These are phyloP conservation scores for Diutina mesorugosa DNA, from an alignment of 1,139 yeast species.

Conservation along the genomic window DNA sequence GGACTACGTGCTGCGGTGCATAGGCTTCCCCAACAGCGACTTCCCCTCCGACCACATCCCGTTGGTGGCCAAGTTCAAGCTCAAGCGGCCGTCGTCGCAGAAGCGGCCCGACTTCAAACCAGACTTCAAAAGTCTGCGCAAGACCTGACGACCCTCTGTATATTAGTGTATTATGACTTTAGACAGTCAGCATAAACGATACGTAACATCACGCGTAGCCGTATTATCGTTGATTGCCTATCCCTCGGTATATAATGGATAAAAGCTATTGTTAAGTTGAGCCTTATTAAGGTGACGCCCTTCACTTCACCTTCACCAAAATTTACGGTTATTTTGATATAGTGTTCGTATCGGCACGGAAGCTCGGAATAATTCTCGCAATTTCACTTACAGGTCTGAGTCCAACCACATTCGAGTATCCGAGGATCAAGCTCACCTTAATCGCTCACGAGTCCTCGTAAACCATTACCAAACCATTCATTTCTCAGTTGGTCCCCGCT, in stretches of 20 bases:
- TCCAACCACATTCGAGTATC: too few species aligned
- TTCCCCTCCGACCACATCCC: conserved; percentile 95
- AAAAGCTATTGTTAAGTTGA: too few species aligned
- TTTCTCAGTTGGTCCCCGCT: too few species aligned
- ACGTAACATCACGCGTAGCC: background rate
- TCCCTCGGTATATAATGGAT: too few species aligned
- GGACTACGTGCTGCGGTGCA: conserved; percentile 59
- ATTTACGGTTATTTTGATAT: too few species aligned
- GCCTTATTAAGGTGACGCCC: too few species aligned
- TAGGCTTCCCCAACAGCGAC: conserved; percentile 91
- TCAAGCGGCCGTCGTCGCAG: conserved; percentile 33
- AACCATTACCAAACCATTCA: too few species aligned
- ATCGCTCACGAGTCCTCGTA: too few species aligned
- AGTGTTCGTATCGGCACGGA: background rate
- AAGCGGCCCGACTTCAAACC: conserved; percentile 36
- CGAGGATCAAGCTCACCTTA: too few species aligned
- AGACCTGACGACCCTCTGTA: conserved; percentile 17
- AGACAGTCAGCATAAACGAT: background rate
- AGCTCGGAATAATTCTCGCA: background rate
- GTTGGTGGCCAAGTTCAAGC: conserved; percentile 61
- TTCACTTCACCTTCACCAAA: too few species aligned
- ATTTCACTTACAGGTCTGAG: too few species aligned
- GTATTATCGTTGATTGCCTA: too few species aligned
- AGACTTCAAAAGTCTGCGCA: conserved; percentile 40
- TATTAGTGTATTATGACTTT: conserved; percentile 2